These are phyloP conservation scores for Diphasiastrum complanatum DNA, from an alignment of 83 land plant genomes.

Conservation along the genomic window DNA sequence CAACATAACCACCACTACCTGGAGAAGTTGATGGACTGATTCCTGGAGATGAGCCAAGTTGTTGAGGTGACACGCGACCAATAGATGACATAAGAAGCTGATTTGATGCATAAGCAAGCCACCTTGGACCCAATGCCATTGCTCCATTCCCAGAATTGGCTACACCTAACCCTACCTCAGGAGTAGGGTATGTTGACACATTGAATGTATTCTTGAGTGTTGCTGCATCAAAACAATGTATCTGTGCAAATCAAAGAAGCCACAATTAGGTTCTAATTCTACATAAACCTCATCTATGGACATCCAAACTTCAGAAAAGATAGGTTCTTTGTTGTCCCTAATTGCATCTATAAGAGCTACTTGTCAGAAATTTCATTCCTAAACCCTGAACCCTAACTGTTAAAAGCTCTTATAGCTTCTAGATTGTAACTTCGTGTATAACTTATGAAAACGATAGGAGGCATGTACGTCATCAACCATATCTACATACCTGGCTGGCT, in stretches of 20 bases:
- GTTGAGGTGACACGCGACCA: slow-evolving; percentile 13
- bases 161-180: slow-evolving; percentile 6
- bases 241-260: background rate
- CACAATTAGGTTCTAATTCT: background rate
- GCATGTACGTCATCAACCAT: background rate
- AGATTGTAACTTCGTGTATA: no score
- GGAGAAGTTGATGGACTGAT: background rate
- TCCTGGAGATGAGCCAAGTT: slow-evolving; percentile 1
- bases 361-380: no score
- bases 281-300: no score
- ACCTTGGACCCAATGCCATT: slow-evolving; percentile 11
- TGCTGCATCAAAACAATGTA: slow-evolving; percentile 4
- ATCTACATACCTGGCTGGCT: slow-evolving; percentile 5
- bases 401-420: no score
- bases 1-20: no score
- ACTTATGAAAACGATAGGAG: background rate
- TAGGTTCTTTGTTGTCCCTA: no score
- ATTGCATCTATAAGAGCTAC: no score
- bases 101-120: slow-evolving; percentile 10
- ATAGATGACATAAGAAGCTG: slow-evolving; percentile 13
- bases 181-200: background rate
- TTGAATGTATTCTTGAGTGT: background rate
- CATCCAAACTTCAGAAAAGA: no score
- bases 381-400: no score
- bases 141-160: background rate